A percentile compares a stretch with the other conserved stretches of the same genome.
phyloP scores from a whole-genome alignment of 108 stramenopile species.

The Nitzschia sp. region DNA sequence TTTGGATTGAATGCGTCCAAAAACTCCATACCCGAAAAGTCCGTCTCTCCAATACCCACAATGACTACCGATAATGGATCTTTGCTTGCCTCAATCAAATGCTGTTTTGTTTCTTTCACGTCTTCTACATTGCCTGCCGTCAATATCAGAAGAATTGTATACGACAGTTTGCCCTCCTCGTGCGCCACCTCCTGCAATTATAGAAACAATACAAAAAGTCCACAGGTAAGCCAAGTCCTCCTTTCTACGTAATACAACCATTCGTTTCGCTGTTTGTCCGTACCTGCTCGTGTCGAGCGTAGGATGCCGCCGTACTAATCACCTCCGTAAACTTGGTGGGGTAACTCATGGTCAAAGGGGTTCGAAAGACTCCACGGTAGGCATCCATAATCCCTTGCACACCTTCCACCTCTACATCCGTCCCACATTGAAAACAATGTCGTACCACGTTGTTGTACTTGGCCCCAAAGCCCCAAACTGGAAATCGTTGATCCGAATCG shows the following conservation, averaged over 20 bases:
- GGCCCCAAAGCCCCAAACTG: conserved; percentile 95
- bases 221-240: no score
- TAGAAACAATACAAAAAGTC: conserved; percentile 10
- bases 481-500: conserved; percentile 87
- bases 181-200: conserved; percentile 41
- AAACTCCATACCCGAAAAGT: conserved; percentile 72
- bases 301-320: conserved; percentile 69
- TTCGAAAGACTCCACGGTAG: conserved; percentile 75
- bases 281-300: conserved; percentile 64
- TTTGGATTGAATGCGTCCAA: conserved; percentile 68
- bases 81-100: conserved; percentile 62
- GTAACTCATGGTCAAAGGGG: conserved; percentile 79
- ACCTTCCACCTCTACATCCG: conserved; percentile 69
- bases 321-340: conserved; percentile 91
- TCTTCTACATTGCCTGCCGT: conserved; percentile 91
- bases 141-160: conserved; percentile 89
- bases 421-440: conserved; percentile 84
- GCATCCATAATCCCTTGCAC: conserved; percentile 88
- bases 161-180: conserved; percentile 58
- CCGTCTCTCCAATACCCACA: conserved; percentile 87
- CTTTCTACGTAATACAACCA: no score
- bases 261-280: no score
- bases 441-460: conserved; percentile 85
- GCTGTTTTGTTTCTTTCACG: conserved; percentile 76
- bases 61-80: conserved; percentile 85